phyloP scores from a whole-genome alignment of 176 grass and related monocot species.

The Oryza coarctata region DNA sequence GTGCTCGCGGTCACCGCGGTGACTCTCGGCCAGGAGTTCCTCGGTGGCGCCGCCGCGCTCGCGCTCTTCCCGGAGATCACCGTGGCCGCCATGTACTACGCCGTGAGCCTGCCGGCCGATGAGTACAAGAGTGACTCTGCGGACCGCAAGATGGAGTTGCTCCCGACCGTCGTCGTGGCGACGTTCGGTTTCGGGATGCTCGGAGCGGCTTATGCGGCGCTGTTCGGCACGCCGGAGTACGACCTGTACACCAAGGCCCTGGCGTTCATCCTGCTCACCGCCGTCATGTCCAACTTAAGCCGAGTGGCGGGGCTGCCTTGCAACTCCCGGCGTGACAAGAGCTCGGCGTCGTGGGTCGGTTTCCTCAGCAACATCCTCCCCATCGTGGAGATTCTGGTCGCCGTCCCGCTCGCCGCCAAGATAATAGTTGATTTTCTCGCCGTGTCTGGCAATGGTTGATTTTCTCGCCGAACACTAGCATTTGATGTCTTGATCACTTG shows the following conservation, averaged over 20 bases:
- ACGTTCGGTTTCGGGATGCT: constrained; percentile 47
- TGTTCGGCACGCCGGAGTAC: constrained; percentile 37
- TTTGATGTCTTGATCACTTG: background rate
- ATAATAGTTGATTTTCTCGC: constrained; percentile 9
- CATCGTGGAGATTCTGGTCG: constrained; percentile 44
- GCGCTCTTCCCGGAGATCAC: constrained; percentile 38
- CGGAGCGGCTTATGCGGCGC: constrained; percentile 27
- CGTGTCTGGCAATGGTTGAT: background rate
- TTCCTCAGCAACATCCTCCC: constrained; percentile 35
- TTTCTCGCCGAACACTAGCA: background rate
- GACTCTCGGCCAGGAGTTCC: constrained; percentile 33
- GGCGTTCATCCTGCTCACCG: constrained; percentile 35
- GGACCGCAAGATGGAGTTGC: constrained; percentile 13
- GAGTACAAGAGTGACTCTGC: background rate
- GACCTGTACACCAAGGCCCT: constrained; percentile 35
- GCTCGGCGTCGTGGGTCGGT: constrained; percentile 18
- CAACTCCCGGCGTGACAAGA: constrained; percentile 15
- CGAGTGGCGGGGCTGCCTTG: constrained; percentile 33
- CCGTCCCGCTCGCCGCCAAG: constrained; percentile 29
- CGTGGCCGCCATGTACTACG: constrained; percentile 20
- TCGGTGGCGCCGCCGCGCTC: constrained; percentile 22
- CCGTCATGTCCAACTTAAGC: constrained; percentile 26
- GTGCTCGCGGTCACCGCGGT: constrained; percentile 38
- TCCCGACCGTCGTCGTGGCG: constrained; percentile 37
- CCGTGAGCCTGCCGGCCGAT: background rate